phyloP scores from a whole-genome alignment of 208 protist species.

The Acanthamoeba healyi region DNA sequence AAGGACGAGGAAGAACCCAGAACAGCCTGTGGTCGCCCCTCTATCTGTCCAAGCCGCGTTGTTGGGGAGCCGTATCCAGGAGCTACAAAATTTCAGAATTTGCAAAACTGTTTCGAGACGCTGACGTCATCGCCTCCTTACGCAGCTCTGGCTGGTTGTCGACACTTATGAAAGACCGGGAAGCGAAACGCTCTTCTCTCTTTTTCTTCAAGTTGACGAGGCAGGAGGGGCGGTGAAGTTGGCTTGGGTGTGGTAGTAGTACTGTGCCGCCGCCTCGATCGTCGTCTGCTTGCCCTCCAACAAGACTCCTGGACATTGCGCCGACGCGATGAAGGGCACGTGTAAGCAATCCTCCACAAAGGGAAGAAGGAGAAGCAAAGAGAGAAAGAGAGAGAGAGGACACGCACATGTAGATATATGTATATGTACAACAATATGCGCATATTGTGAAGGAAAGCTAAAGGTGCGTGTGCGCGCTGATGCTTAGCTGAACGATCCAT shows the following conservation, averaged over 20 bases:
- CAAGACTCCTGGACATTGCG: not conserved
- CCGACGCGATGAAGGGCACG: not conserved
- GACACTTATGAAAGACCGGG: too few species aligned
- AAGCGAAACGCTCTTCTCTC: too few species aligned
- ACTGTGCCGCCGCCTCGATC: conserved; percentile 37
- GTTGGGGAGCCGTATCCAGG: too few species aligned
- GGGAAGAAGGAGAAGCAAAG: not conserved
- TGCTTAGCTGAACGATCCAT: conserved; percentile 5
- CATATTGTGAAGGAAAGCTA: not conserved
- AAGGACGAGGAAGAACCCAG: too few species aligned
- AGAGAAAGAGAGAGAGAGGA: not conserved
- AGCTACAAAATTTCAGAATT: too few species aligned
- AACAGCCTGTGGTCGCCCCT: too few species aligned
- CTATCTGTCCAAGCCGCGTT: too few species aligned
- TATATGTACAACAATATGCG: too few species aligned
- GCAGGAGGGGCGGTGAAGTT: not conserved
- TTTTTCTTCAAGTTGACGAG: not conserved
- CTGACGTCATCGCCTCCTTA: too few species aligned
- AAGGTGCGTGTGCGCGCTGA: too few species aligned
- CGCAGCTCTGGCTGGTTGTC: too few species aligned
- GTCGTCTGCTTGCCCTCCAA: conserved; percentile 52
- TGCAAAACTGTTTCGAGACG: too few species aligned
- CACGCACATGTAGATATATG: not conserved
- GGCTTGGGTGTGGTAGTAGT: conserved; percentile 41
- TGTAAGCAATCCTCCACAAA: not conserved